Conservation (phyloP, 1,284 basidiomycete species). For the Puccinia horiana region DNA sequence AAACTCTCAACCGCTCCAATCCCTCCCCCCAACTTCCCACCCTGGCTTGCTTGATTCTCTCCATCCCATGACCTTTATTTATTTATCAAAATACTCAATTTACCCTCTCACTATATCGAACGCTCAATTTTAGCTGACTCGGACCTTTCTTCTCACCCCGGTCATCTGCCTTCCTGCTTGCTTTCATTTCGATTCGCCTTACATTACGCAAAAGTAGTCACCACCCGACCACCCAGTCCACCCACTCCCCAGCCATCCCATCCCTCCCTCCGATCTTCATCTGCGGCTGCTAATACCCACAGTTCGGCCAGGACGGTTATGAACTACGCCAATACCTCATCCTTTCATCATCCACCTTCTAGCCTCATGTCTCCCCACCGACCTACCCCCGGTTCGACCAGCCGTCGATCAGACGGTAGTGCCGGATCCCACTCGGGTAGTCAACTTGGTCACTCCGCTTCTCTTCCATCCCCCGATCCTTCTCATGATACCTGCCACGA, state of each 20-base stretch:
- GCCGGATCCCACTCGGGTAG: slow-evolving; percentile 24
- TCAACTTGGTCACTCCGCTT: slow-evolving; percentile 35
- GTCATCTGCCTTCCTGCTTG: slow-evolving; percentile 30
- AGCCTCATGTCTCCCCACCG: slow-evolving; percentile 41
- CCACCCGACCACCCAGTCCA: slow-evolving; percentile 32
- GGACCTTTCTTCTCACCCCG: slow-evolving; percentile 42
- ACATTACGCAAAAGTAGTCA: slow-evolving; percentile 20
- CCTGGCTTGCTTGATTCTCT: neutral
- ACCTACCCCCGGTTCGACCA: neutral
- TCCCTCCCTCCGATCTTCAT: slow-evolving; percentile 27
- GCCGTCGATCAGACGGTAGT: slow-evolving; percentile 16
- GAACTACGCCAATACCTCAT: slow-evolving; percentile 8
- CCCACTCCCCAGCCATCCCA: slow-evolving; percentile 33
- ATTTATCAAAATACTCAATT: slow-evolving; percentile 12
- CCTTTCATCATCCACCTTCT: slow-evolving; percentile 47
- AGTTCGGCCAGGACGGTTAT: neutral
- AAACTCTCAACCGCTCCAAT: slow-evolving; percentile 17
- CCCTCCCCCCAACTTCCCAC: neutral
- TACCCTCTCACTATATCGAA: neutral
- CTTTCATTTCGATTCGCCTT: slow-evolving; percentile 26
- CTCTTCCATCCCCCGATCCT: slow-evolving; percentile 28
- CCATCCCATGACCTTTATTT: too few relatives aligned
- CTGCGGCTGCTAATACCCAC: neutral
- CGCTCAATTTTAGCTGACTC: slow-evolving; percentile 40
- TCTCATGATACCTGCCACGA: slow-evolving; percentile 27